These are phyloP conservation scores for Plenodomus lindquistii DNA, from an alignment of 2,329 filamentous ascomycete genomes.

Conservation along the genomic window DNA sequence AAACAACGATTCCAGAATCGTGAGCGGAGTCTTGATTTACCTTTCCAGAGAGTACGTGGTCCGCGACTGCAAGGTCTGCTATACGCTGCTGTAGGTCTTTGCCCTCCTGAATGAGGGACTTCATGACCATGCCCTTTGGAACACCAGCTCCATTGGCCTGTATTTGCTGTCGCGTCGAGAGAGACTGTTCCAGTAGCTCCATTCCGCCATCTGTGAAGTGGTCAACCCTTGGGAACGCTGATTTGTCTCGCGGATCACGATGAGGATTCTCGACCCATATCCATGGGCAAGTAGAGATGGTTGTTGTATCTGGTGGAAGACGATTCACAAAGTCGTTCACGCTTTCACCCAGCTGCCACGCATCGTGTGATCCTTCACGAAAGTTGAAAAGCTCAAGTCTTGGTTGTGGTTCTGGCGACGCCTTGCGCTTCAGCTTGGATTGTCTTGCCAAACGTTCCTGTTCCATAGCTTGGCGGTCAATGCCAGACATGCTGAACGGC, in stretches of 20 bases:
- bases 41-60: conserved; percentile 68
- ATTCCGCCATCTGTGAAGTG: conserved; percentile 59
- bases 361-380: conserved; percentile 57
- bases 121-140: conserved; percentile 45
- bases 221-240: conserved; percentile 45
- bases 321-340: conserved; percentile 68
- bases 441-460: conserved; percentile 12
- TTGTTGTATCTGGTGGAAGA: conserved; percentile 65
- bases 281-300: conserved; percentile 60
- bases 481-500: conserved; percentile 2
- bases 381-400: conserved; percentile 52
- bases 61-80: conserved; percentile 62
- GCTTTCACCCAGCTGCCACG: conserved; percentile 67
- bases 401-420: conserved; percentile 9
- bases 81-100: conserved; percentile 58
- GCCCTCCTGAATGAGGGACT: conserved; percentile 48
- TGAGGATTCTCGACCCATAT: conserved; percentile 74
- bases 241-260: conserved; percentile 39
- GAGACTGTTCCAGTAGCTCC: conserved; percentile 58
- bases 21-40: conserved; percentile 42
- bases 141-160: conserved; percentile 56
- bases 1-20: background rate
- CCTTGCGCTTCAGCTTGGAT: conserved; percentile 15
- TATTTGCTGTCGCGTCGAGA: conserved; percentile 53
- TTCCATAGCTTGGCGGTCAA: conserved; percentile 18